Percentiles rank a stretch among this genome's conserved stretches.
These are phyloP conservation scores for Sarocladium brachiariae DNA, from an alignment of 2,329 filamentous ascomycete species.

Conservation along the genomic window DNA sequence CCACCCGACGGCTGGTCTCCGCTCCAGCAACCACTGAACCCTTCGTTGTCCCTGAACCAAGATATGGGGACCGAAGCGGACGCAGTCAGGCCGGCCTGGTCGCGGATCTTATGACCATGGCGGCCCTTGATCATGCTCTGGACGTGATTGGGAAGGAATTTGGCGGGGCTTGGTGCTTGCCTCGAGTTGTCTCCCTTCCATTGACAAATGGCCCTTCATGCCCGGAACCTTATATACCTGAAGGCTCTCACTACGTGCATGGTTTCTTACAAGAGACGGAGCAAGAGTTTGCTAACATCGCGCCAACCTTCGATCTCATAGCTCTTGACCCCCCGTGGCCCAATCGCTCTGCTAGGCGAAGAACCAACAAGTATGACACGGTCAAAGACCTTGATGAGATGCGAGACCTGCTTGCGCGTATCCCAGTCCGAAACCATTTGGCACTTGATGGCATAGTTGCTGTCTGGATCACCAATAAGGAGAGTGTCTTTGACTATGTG, in stretches of 20 bases:
- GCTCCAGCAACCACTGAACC: slow-evolving; percentile 34
- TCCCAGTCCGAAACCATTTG: slow-evolving; percentile 52
- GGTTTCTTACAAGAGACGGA: slow-evolving; percentile 38
- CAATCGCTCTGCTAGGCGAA: slow-evolving; percentile 64
- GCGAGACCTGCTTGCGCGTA: slow-evolving; percentile 38
- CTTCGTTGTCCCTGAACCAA: slow-evolving; percentile 27
- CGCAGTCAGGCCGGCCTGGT: slow-evolving; percentile 40
- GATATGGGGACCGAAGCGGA: slow-evolving; percentile 21
- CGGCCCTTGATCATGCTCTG: slow-evolving; percentile 38
- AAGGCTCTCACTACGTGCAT: slow-evolving; percentile 36
- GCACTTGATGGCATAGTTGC: slow-evolving; percentile 52
- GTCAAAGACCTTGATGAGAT: slow-evolving; percentile 40
- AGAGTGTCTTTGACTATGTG: slow-evolving; percentile 49
- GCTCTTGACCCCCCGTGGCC: slow-evolving; percentile 77
- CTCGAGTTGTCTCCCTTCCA: not conserved
- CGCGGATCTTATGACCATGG: slow-evolving; percentile 46
- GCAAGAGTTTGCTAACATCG: slow-evolving; percentile 33
- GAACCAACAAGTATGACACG: slow-evolving; percentile 42
- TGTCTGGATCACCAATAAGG: slow-evolving; percentile 74
- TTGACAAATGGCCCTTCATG: not conserved
- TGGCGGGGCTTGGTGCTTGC: slow-evolving; percentile 5
- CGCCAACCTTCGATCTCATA: slow-evolving; percentile 57
- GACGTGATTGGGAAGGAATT: slow-evolving; percentile 16
- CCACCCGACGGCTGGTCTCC: slow-evolving; percentile 38
- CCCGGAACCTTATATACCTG: slow-evolving; percentile 30